Percentiles rank a stretch among this genome's conserved stretches.
Conservation (phyloP, 768 basidiomycete genomes). For the Cubamyces sp. region DNA sequence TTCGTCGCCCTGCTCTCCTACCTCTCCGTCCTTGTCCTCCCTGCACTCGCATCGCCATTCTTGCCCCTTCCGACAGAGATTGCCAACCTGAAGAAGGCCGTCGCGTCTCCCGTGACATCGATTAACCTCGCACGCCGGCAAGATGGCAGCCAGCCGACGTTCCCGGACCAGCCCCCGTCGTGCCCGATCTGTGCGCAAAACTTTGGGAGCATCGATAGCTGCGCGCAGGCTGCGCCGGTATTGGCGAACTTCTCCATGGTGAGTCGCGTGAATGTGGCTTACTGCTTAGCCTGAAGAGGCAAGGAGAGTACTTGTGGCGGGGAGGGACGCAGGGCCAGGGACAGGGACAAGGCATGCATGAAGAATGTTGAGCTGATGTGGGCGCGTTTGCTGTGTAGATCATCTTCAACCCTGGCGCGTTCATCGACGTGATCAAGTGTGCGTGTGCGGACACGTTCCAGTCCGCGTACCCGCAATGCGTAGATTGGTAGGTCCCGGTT, state of each 20-base stretch:
- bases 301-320: neutral
- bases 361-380: neutral
- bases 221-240: slow-evolving; percentile 59
- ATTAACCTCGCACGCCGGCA: slow-evolving; percentile 10
- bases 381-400: slow-evolving; percentile 41
- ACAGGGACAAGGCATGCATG: neutral
- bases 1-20: slow-evolving; percentile 8
- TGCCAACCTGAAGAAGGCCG: neutral
- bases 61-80: slow-evolving; percentile 7
- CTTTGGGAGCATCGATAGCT: slow-evolving; percentile 57
- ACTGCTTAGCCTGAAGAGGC: neutral
- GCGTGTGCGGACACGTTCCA: slow-evolving; percentile 57
- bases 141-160: slow-evolving; percentile 42
- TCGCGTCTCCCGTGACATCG: neutral
- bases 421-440: slow-evolving; percentile 65
- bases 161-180: slow-evolving; percentile 58
- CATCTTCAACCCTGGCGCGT: slow-evolving; percentile 65
- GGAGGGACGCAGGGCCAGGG: neutral
- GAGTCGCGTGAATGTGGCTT: slow-evolving; percentile 22
- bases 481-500: slow-evolving; percentile 55
- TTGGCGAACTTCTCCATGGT: slow-evolving; percentile 61
- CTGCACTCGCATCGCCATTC: slow-evolving; percentile 12
- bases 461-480: slow-evolving; percentile 60
- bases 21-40: slow-evolving; percentile 1
- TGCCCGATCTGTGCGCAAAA: slow-evolving; percentile 60